A percentile compares a stretch with the other conserved stretches of the same genome.
Evolutionary conservation across 805 yeast species (phyloP).

Genomic region (Wickerhamiella cacticola): DNA sequence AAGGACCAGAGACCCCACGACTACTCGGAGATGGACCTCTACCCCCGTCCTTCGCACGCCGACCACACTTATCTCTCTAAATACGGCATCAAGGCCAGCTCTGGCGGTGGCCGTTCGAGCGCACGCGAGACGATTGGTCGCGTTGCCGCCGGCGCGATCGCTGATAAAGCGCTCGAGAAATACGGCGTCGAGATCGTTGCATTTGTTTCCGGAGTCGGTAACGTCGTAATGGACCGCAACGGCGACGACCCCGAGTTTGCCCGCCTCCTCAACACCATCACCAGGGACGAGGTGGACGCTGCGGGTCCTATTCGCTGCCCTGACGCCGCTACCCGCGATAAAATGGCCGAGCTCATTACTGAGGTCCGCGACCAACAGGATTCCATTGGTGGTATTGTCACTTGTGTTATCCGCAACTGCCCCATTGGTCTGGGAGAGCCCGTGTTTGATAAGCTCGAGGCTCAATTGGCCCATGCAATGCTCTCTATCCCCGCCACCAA

Average conservation of each 20-base stretch:
- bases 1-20: conserved; percentile 97
- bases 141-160: conserved; percentile 98
- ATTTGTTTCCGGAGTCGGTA: conserved; percentile 88
- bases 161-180: conserved; percentile 75
- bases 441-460: conserved; percentile 92
- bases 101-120: conserved; percentile 95
- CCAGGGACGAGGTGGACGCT: conserved; percentile 79
- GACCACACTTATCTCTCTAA: conserved; percentile 86
- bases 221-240: conserved; percentile 61
- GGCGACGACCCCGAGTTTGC: conserved; percentile 54
- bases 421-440: conserved; percentile 98
- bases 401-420: conserved; percentile 88
- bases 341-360: conserved; percentile 81
- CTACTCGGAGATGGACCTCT: conserved; percentile 86
- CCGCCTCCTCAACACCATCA: conserved; percentile 55
- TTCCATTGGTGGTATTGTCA: conserved; percentile 95
- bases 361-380: conserved; percentile 74
- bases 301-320: conserved; percentile 93
- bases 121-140: conserved; percentile 98
- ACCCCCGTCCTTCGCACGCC: conserved; percentile 97
- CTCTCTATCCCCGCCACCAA: conserved; percentile 94
- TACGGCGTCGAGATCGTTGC: conserved; percentile 89
- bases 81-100: conserved; percentile 84
- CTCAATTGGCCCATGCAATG: conserved; percentile 94
- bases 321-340: conserved; percentile 51